Evolutionary conservation across 176 grass and related monocot species (phyloP).

Genomic region (Oryza australiensis): DNA sequence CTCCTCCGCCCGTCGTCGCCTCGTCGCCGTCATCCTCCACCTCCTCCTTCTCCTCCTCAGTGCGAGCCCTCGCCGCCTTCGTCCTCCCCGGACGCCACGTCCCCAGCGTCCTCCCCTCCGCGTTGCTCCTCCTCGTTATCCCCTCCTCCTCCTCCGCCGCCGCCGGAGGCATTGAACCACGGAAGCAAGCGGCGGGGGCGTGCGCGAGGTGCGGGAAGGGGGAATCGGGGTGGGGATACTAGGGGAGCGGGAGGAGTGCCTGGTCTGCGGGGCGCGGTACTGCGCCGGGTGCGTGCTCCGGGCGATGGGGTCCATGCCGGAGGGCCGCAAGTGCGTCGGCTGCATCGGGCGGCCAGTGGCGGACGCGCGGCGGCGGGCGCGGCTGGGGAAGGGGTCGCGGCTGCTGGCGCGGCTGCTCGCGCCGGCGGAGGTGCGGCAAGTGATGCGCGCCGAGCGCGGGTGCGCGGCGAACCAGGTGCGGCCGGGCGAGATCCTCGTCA

Average conservation of each 20-base stretch:
- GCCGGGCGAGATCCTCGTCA: conserved; percentile 57
- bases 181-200: conserved; percentile 28
- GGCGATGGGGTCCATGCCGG: conserved; percentile 74
- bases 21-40: neutral
- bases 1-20: neutral
- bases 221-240: conserved; percentile 51
- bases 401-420: conserved; percentile 56
- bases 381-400: conserved; percentile 52
- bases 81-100: conserved; percentile 37
- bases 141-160: neutral
- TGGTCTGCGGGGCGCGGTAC: conserved; percentile 61
- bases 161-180: neutral
- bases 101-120: neutral
- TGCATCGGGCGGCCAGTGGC: conserved; percentile 58
- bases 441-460: conserved; percentile 58
- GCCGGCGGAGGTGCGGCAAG: conserved; percentile 46
- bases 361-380: conserved; percentile 39
- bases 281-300: conserved; percentile 53
- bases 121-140: neutral
- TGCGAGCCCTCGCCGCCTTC: neutral
- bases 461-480: conserved; percentile 57
- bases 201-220: conserved; percentile 59
- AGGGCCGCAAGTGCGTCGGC: conserved; percentile 63
- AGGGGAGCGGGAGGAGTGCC: conserved; percentile 56
- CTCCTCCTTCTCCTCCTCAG: neutral